Percentiles rank a stretch among this genome's conserved stretches.
These are phyloP conservation scores for Paradendryphiella salina DNA, from an alignment of 2,329 filamentous ascomycete species.

Conservation along the genomic window DNA sequence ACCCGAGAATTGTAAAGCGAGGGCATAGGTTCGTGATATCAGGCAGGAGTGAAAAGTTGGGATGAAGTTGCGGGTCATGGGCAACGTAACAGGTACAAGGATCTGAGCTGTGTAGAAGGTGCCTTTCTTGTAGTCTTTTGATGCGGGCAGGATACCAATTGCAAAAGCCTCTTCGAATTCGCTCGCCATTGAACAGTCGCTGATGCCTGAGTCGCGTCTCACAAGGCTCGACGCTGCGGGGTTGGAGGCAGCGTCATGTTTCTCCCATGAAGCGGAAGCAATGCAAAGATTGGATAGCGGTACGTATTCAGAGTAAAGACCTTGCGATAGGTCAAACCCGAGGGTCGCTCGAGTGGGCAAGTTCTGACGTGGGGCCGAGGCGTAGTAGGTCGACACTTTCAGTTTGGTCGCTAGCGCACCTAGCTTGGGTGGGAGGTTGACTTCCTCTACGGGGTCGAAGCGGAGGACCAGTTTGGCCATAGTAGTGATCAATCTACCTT, in stretches of 20 bases:
- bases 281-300: slow-evolving; percentile 60
- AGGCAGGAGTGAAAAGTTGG: slow-evolving; percentile 73
- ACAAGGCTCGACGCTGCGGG: slow-evolving; percentile 27
- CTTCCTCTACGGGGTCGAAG: slow-evolving; percentile 61
- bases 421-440: slow-evolving; percentile 57
- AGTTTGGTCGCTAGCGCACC: slow-evolving; percentile 58
- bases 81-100: slow-evolving; percentile 65
- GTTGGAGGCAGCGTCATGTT: slow-evolving; percentile 47
- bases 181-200: slow-evolving; percentile 37
- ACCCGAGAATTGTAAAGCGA: slow-evolving; percentile 62
- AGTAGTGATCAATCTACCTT: slow-evolving; percentile 54
- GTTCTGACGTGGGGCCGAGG: slow-evolving; percentile 55
- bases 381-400: slow-evolving; percentile 62
- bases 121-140: slow-evolving; percentile 50
- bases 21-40: slow-evolving; percentile 63
- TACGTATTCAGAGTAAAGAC: slow-evolving; percentile 58
- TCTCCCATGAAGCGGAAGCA: slow-evolving; percentile 60
- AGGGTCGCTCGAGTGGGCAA: slow-evolving; percentile 53
- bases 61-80: slow-evolving; percentile 63
- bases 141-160: slow-evolving; percentile 40
- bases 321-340: slow-evolving; percentile 54
- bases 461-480: slow-evolving; percentile 61
- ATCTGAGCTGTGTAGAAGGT: slow-evolving; percentile 65
- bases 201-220: slow-evolving; percentile 50
- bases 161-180: slow-evolving; percentile 25